Conservation (phyloP, 441 rosid genomes). For the Populus hybrid region DNA sequence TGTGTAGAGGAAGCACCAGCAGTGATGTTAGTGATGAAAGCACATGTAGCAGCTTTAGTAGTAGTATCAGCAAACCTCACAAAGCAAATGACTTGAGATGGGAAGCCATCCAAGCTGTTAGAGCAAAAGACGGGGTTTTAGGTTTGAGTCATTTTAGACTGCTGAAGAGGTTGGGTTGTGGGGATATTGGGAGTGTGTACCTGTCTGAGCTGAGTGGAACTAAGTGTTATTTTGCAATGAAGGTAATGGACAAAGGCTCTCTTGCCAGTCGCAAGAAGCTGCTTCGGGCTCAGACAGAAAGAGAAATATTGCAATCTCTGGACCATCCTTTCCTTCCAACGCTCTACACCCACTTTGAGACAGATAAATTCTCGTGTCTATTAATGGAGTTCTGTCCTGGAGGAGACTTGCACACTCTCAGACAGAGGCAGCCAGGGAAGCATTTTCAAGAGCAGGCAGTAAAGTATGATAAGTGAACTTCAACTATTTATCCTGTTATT, state of each 20-base stretch:
- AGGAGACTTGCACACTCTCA: constrained; percentile 86
- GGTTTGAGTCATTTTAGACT: constrained; percentile 85
- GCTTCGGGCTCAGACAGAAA: constrained; percentile 90
- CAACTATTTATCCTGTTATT: constrained; percentile 1
- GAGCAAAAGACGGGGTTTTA: constrained; percentile 64
- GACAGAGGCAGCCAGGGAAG: constrained; percentile 91
- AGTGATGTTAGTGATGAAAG: constrained; percentile 93
- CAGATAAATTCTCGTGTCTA: constrained; percentile 90
- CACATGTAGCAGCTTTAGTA: constrained; percentile 90
- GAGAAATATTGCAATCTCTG: constrained; percentile 83
- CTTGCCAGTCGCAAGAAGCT: constrained; percentile 85
- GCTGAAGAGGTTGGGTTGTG: constrained; percentile 86
- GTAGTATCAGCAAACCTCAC: constrained; percentile 80
- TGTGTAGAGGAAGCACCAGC: constrained; percentile 94
- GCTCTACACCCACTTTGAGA: constrained; percentile 80
- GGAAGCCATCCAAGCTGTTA: constrained; percentile 90
- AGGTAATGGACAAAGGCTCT: constrained; percentile 94
- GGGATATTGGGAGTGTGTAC: constrained; percentile 93
- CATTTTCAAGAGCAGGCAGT: constrained; percentile 92
- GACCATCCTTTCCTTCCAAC: constrained; percentile 95
- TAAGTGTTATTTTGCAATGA: constrained; percentile 87
- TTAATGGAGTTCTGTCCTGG: constrained; percentile 96
- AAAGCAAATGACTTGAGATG: constrained; percentile 89
- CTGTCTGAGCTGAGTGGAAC: constrained; percentile 91
- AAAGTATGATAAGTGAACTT: constrained; percentile 48